Conservation (phyloP, 495 filamentous ascomycete genomes). For the Tuber brumale region DNA sequence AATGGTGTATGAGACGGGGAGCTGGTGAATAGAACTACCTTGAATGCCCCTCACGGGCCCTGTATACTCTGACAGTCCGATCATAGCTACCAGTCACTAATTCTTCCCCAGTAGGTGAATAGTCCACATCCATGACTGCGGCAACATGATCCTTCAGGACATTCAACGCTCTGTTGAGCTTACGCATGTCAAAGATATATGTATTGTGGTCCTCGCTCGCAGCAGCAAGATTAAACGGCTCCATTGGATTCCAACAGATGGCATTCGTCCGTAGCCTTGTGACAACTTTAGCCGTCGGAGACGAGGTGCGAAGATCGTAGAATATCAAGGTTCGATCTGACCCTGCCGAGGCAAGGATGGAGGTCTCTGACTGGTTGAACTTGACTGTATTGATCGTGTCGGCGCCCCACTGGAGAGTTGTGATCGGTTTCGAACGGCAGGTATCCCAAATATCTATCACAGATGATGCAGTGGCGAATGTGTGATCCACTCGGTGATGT, state of each 20-base stretch:
- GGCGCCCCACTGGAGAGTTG: slow-evolving; percentile 45
- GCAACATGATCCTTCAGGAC: slow-evolving; percentile 94
- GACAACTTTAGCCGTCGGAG: slow-evolving; percentile 68
- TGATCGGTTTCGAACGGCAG: slow-evolving; percentile 34
- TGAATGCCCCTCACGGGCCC: slow-evolving; percentile 70
- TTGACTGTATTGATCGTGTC: slow-evolving; percentile 87
- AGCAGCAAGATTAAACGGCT: slow-evolving; percentile 83
- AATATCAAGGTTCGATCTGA: slow-evolving; percentile 80
- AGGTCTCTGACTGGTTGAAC: slow-evolving; percentile 93
- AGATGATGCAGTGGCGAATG: slow-evolving; percentile 72
- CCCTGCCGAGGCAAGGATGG: slow-evolving; percentile 72
- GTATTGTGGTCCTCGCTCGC: slow-evolving; percentile 74
- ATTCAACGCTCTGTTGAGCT: slow-evolving; percentile 74
- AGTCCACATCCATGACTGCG: slow-evolving; percentile 95
- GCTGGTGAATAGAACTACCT: slow-evolving; percentile 20
- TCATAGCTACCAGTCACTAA: slow-evolving; percentile 89
- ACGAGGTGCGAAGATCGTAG: slow-evolving; percentile 81
- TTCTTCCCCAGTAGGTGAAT: slow-evolving; percentile 88
- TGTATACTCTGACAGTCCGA: slow-evolving; percentile 70
- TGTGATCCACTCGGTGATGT: slow-evolving; percentile 65
- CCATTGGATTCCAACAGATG: slow-evolving; percentile 91
- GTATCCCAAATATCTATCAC: slow-evolving; percentile 79
- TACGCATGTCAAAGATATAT: slow-evolving; percentile 82
- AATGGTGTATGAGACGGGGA: not conserved
- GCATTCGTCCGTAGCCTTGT: slow-evolving; percentile 78